Evolutionary conservation across 2,329 filamentous ascomycete species (phyloP).

Genomic region (Fusarium longipes): DNA sequence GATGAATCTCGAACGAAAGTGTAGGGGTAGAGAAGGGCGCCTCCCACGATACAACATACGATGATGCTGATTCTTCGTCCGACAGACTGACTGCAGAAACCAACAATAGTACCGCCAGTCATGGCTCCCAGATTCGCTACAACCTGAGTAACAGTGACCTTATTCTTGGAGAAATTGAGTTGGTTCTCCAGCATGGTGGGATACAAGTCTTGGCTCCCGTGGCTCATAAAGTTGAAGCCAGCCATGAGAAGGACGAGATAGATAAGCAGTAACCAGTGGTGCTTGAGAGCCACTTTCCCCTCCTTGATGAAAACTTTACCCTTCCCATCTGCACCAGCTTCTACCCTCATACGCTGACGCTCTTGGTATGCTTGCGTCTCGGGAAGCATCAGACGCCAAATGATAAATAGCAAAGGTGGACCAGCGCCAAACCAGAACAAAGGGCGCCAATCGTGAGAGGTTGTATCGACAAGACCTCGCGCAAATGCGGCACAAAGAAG

Average conservation of each 20-base stretch:
- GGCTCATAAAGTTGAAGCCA: slow-evolving; percentile 92
- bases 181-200: slow-evolving; percentile 70
- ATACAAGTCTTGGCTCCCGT: slow-evolving; percentile 75
- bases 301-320: slow-evolving; percentile 75
- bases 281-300: slow-evolving; percentile 80
- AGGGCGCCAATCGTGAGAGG: slow-evolving; percentile 82
- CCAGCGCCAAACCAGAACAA: slow-evolving; percentile 90
- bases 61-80: slow-evolving; percentile 77
- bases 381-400: slow-evolving; percentile 79
- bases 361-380: slow-evolving; percentile 81
- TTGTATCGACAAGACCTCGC: slow-evolving; percentile 78
- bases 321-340: slow-evolving; percentile 44
- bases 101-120: slow-evolving; percentile 72
- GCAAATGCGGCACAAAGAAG: slow-evolving; percentile 69
- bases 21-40: slow-evolving; percentile 85
- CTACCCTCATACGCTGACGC: slow-evolving; percentile 70
- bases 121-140: slow-evolving; percentile 79
- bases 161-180: slow-evolving; percentile 62
- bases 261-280: slow-evolving; percentile 81
- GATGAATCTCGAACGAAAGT: slow-evolving; percentile 71
- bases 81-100: slow-evolving; percentile 75
- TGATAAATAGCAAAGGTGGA: slow-evolving; percentile 82
- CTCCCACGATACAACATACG: slow-evolving; percentile 71
- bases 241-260: slow-evolving; percentile 91
- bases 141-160: slow-evolving; percentile 76